phyloP scores from a whole-genome alignment of 108 stramenopile species.

The Pelagomonas calceolata region DNA sequence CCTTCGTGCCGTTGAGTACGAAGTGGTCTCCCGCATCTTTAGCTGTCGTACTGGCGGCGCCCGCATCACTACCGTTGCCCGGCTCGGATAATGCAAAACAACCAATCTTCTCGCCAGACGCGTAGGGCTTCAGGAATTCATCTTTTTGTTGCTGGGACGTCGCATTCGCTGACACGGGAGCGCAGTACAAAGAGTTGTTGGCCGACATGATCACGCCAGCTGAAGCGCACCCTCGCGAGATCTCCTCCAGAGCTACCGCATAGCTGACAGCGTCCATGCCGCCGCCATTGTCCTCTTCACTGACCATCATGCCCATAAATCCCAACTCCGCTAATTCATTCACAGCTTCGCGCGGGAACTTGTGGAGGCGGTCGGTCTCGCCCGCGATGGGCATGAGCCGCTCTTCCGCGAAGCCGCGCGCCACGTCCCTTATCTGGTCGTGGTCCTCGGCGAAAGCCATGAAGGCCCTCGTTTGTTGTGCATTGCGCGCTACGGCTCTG shows the following conservation, averaged over 20 bases:
- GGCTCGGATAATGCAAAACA: constrained; percentile 85
- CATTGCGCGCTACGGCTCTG: too few species aligned
- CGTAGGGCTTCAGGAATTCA: constrained; percentile 57
- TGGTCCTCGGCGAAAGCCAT: constrained; percentile 79
- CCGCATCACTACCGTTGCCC: constrained; percentile 82
- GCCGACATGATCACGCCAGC: constrained; percentile 93
- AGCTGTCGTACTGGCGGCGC: constrained; percentile 85
- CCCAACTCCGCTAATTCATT: constrained; percentile 62
- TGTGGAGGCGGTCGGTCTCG: constrained; percentile 61
- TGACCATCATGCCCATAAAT: constrained; percentile 85
- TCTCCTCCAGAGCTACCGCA: constrained; percentile 98
- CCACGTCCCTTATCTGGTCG: constrained; percentile 84
- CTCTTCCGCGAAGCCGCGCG: constrained; percentile 83
- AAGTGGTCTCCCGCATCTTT: constrained; percentile 59
- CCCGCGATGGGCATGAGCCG: constrained; percentile 80
- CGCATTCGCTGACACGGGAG: constrained; percentile 79
- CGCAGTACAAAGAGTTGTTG: constrained; percentile 85
- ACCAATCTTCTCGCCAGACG: constrained; percentile 44
- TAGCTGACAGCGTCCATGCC: constrained; percentile 87
- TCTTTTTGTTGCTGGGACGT: constrained; percentile 65
- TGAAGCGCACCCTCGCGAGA: constrained; percentile 84
- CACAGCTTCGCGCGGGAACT: constrained; percentile 23
- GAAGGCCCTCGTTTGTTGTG: constrained; percentile 41
- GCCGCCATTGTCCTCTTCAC: constrained; percentile 60
- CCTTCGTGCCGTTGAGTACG: constrained; percentile 93